These are phyloP conservation scores for Scleroderma citrinum DNA, from an alignment of 768 basidiomycete genomes.

Conservation along the genomic window DNA sequence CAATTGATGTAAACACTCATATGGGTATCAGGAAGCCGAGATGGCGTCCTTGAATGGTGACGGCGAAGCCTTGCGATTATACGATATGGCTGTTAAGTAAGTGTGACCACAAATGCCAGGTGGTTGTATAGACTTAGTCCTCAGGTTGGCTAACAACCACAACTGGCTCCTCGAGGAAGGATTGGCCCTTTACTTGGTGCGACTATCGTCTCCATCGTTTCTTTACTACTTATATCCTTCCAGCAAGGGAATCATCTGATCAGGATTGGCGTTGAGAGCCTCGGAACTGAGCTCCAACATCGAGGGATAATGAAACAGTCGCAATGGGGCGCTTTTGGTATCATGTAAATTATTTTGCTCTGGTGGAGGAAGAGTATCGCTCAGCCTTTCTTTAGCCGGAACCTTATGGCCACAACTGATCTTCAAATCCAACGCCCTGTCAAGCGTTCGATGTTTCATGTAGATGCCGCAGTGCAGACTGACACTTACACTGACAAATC, in stretches of 20 bases:
- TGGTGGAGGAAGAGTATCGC: neutral
- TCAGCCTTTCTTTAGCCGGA: slow-evolving; percentile 31
- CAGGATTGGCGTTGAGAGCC: slow-evolving; percentile 55
- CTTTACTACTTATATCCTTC: neutral
- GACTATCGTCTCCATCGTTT: neutral
- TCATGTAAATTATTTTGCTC: slow-evolving; percentile 44
- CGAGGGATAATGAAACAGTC: slow-evolving; percentile 60
- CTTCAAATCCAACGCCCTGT: slow-evolving; percentile 40
- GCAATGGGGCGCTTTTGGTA: slow-evolving; percentile 70
- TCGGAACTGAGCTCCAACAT: slow-evolving; percentile 62
- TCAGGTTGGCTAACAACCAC: slow-evolving; percentile 57
- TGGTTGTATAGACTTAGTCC: neutral
- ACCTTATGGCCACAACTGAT: slow-evolving; percentile 44
- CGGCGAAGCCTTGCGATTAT: slow-evolving; percentile 56
- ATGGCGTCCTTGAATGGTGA: slow-evolving; percentile 52
- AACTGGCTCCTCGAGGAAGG: slow-evolving; percentile 73
- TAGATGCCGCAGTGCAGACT: slow-evolving; percentile 63
- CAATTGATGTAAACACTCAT: neutral
- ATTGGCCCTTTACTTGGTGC: slow-evolving; percentile 58
- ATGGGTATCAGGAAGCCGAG: slow-evolving; percentile 54
- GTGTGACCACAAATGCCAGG: slow-evolving; percentile 6
- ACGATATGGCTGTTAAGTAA: slow-evolving; percentile 64
- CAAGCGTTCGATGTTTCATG: slow-evolving; percentile 51
- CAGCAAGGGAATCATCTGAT: slow-evolving; percentile 71
- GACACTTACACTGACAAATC: slow-evolving; percentile 18